phyloP scores from a whole-genome alignment of 257 asterid genomes.

The Solanum rostratum region DNA sequence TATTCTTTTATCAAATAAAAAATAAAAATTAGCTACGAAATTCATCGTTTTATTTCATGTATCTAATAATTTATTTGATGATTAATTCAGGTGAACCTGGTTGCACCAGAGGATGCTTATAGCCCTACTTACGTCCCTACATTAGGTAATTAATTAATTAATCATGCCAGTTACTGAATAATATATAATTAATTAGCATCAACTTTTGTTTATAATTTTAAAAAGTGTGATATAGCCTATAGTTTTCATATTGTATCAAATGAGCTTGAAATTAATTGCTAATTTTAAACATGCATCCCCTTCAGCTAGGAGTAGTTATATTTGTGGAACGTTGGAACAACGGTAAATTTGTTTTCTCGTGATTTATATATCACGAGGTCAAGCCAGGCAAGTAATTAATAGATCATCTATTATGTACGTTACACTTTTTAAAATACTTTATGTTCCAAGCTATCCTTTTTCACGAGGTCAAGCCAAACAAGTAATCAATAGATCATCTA shows the following conservation, averaged over 20 bases:
- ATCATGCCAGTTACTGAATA: no score
- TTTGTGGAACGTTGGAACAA: fast-evolving
- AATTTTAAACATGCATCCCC: background rate
- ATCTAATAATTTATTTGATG: background rate
- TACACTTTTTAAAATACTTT: background rate
- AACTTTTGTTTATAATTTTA: background rate
- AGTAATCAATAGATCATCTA: background rate
- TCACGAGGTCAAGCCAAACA: background rate
- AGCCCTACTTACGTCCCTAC: background rate
- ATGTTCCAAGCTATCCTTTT: background rate
- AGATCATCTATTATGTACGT: background rate
- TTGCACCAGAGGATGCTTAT: background rate
- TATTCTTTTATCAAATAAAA: no score
- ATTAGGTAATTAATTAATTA: background rate
- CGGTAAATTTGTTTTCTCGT: background rate
- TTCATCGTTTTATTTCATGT: background rate
- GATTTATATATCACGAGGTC: no score
- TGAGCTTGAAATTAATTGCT: background rate
- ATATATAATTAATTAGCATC: background rate
- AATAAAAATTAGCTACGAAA: background rate
- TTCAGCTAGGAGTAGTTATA: background rate
- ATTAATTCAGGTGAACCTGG: background rate
- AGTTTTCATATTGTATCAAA: background rate
- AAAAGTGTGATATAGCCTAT: background rate
- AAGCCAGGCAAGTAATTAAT: background rate